phyloP scores from a whole-genome alignment of 2,329 filamentous ascomycete genomes.

The Fusarium transvaalense region DNA sequence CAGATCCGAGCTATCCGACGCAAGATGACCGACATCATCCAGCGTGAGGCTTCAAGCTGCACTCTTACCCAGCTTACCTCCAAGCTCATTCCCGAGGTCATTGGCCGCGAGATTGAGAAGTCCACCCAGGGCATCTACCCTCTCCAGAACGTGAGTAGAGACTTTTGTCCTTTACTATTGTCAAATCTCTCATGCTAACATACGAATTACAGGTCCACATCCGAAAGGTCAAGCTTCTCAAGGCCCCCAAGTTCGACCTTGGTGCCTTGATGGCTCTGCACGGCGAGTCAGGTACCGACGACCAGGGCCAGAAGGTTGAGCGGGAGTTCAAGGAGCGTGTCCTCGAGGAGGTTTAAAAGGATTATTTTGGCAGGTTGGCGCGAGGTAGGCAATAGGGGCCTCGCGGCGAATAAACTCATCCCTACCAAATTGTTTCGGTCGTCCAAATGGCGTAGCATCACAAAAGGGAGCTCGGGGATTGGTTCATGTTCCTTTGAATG shows the following conservation, averaged over 20 bases:
- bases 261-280: slow-evolving; percentile 96
- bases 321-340: slow-evolving; percentile 99
- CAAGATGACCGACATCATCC: slow-evolving; percentile 99
- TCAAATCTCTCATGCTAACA: slow-evolving; percentile 9
- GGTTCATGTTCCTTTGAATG: slow-evolving; percentile 57
- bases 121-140: slow-evolving; percentile 99
- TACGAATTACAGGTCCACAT: slow-evolving; percentile 83
- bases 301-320: slow-evolving; percentile 98
- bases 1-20: slow-evolving; percentile 98
- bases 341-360: slow-evolving; percentile 88
- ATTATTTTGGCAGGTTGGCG: slow-evolving; percentile 50
- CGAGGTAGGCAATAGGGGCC: slow-evolving; percentile 51
- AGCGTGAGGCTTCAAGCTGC: slow-evolving; percentile 93
- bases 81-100: slow-evolving; percentile 99
- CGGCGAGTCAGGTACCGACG: slow-evolving; percentile 95
- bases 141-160: slow-evolving; percentile 88
- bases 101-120: slow-evolving; percentile 99
- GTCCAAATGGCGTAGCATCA: slow-evolving; percentile 61
- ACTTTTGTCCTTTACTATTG: background rate
- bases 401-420: slow-evolving; percentile 52
- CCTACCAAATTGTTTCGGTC: slow-evolving; percentile 58
- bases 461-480: slow-evolving; percentile 57
- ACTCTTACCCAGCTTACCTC: slow-evolving; percentile 95
- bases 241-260: slow-evolving; percentile 98
- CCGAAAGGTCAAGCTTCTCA: slow-evolving; percentile 99